Conservation (phyloP, 2,329 filamentous ascomycete genomes). For the Dryadomyces quercivorus region DNA sequence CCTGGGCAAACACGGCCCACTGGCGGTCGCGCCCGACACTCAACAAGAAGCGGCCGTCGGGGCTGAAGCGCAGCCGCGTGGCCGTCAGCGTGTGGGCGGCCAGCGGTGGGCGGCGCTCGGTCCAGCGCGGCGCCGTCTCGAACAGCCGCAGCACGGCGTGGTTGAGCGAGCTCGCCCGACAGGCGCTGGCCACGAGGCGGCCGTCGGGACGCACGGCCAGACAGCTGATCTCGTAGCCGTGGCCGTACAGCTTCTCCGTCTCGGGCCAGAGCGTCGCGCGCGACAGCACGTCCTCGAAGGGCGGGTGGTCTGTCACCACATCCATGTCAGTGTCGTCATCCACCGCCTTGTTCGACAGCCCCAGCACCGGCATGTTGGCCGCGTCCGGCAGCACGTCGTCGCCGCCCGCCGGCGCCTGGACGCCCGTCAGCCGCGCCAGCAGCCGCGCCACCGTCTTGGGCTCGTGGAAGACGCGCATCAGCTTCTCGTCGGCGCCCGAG, state of each 20-base stretch:
- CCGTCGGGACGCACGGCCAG: constrained; percentile 68
- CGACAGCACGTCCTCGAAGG: constrained; percentile 79
- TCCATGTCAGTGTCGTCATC: constrained; percentile 32
- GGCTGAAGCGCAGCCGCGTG: constrained; percentile 68
- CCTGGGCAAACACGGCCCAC: constrained; percentile 69
- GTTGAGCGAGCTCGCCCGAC: constrained; percentile 82
- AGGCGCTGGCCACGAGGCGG: constrained; percentile 73
- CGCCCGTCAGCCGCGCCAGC: constrained; percentile 52
- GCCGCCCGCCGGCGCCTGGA: no score
- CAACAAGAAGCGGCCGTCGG: constrained; percentile 54
- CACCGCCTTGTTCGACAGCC: constrained; percentile 90
- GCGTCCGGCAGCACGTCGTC: constrained; percentile 58
- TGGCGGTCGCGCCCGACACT: constrained; percentile 87
- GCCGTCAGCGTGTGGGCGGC: constrained; percentile 80
- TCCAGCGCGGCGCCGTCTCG: constrained; percentile 71
- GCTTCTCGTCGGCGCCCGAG: constrained; percentile 92
- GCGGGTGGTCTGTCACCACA: constrained; percentile 45
- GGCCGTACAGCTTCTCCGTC: constrained; percentile 90
- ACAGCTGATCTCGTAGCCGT: constrained; percentile 92
- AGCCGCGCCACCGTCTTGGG: constrained; percentile 72
- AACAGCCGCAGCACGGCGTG: constrained; percentile 91
- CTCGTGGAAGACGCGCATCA: constrained; percentile 90
- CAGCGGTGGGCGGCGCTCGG: constrained; percentile 72
- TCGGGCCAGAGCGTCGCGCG: constrained; percentile 93
- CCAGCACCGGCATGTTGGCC: constrained; percentile 88